These are phyloP conservation scores for Penicillium psychrofluorescens DNA, from an alignment of 495 filamentous ascomycete species.

Conservation along the genomic window DNA sequence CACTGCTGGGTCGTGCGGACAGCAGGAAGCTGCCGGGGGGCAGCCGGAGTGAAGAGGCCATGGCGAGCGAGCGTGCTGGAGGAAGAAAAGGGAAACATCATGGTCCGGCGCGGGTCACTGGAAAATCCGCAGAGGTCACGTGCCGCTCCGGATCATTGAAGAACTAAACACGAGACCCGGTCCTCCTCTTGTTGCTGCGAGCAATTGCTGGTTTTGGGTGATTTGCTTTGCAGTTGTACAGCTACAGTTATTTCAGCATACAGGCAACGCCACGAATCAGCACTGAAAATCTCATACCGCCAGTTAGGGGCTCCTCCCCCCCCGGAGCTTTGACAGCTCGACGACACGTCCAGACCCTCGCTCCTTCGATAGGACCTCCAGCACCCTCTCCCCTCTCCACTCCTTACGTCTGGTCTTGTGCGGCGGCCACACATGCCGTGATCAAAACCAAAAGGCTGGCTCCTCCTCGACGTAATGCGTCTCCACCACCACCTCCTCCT, in stretches of 20 bases:
- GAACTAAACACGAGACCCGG: too few species aligned
- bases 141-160: slow-evolving; percentile 1
- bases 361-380: neutral
- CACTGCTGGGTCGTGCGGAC: slow-evolving; percentile 7
- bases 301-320: too few species aligned
- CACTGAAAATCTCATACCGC: too few species aligned
- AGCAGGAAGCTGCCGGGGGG: slow-evolving; percentile 12
- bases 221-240: too few species aligned
- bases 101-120: slow-evolving; percentile 4
- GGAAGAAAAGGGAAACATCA: slow-evolving; percentile 2
- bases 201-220: too few species aligned
- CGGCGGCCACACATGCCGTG: slow-evolving; percentile 37
- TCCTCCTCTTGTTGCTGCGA: too few species aligned
- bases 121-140: slow-evolving; percentile 25
- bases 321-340: slow-evolving; percentile 3
- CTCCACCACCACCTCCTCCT: slow-evolving; percentile 33
- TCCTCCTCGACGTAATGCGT: slow-evolving; percentile 37
- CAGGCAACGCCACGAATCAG: too few species aligned
- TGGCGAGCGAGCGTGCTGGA: slow-evolving; percentile 10
- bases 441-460: slow-evolving; percentile 32
- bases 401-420: slow-evolving; percentile 7
- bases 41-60: slow-evolving; percentile 31
- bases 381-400: slow-evolving; percentile 2
- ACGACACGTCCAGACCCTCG: neutral
- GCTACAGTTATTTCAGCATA: too few species aligned